These are phyloP conservation scores for Aegilops sharonensis DNA, from an alignment of 176 grass and related monocot genomes.

Conservation along the genomic window DNA sequence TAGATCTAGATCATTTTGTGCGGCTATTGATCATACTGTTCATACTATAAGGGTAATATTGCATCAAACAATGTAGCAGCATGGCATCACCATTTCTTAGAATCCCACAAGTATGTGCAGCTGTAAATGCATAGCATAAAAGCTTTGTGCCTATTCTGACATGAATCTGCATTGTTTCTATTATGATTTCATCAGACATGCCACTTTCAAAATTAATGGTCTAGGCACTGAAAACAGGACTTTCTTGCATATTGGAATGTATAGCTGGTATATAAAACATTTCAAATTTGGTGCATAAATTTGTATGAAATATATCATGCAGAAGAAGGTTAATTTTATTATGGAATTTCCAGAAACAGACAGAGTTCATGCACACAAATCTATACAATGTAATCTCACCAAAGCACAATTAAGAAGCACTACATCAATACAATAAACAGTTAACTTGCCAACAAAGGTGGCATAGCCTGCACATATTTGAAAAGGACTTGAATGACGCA, in stretches of 20 bases:
- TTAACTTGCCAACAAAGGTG: background rate
- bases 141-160: background rate
- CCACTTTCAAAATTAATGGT: background rate
- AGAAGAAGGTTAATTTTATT: background rate
- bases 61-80: constrained; percentile 7
- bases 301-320: background rate
- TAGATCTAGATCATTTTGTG: background rate
- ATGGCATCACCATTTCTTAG: constrained; percentile 13
- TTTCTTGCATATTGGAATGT: background rate
- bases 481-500: background rate
- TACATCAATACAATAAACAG: background rate
- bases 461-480: background rate
- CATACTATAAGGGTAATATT: constrained; percentile 15
- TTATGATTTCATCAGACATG: background rate
- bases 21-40: background rate
- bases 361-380: background rate
- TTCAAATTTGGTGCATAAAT: background rate
- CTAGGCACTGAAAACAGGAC: background rate
- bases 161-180: background rate
- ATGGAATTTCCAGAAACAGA: background rate
- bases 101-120: background rate
- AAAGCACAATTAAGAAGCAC: background rate
- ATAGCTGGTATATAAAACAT: background rate
- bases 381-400: background rate
- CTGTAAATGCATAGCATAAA: background rate